phyloP scores from a whole-genome alignment of 2,329 filamentous ascomycete species.

The Pochonia chlamydosporia region DNA sequence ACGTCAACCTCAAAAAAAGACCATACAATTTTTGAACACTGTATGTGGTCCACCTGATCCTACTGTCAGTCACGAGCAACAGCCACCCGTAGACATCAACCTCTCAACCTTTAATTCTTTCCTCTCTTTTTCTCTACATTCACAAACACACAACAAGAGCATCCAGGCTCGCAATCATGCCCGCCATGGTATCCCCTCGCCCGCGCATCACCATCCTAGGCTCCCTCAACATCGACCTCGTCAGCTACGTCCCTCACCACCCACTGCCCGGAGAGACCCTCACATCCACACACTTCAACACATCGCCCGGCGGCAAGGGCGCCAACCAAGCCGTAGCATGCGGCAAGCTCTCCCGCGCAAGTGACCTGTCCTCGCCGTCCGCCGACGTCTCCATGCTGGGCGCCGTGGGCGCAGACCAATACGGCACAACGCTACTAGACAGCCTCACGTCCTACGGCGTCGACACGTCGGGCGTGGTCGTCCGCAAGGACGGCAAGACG shows the following conservation, averaged over 20 bases:
- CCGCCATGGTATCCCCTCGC: slow-evolving; percentile 10
- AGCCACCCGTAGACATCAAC: too few species aligned
- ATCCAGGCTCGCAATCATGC: too few species aligned
- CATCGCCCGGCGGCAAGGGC: slow-evolving; percentile 85
- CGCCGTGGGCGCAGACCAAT: slow-evolving; percentile 64
- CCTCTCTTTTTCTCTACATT: neutral
- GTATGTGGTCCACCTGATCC: too few species aligned
- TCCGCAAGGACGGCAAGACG: slow-evolving; percentile 44
- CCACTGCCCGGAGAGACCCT: slow-evolving; percentile 84
- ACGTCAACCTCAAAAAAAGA: neutral
- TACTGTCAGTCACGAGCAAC: too few species aligned
- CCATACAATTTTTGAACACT: too few species aligned
- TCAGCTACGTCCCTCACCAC: slow-evolving; percentile 79
- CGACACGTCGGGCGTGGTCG: slow-evolving; percentile 47
- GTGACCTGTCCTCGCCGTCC: slow-evolving; percentile 18
- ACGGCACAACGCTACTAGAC: slow-evolving; percentile 53
- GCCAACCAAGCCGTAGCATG: slow-evolving; percentile 93
- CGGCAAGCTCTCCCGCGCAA: slow-evolving; percentile 66
- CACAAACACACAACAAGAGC: neutral
- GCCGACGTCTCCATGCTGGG: slow-evolving; percentile 63
- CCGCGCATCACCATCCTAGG: slow-evolving; percentile 75
- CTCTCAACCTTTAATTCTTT: neutral
- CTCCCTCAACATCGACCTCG: slow-evolving; percentile 91
- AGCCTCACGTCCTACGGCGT: slow-evolving; percentile 58
- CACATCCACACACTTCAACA: slow-evolving; percentile 69